A percentile compares a stretch with the other conserved stretches of the same genome.
Conservation (phyloP, 2,329 filamentous ascomycete genomes). For the Fusarium scirpi region DNA sequence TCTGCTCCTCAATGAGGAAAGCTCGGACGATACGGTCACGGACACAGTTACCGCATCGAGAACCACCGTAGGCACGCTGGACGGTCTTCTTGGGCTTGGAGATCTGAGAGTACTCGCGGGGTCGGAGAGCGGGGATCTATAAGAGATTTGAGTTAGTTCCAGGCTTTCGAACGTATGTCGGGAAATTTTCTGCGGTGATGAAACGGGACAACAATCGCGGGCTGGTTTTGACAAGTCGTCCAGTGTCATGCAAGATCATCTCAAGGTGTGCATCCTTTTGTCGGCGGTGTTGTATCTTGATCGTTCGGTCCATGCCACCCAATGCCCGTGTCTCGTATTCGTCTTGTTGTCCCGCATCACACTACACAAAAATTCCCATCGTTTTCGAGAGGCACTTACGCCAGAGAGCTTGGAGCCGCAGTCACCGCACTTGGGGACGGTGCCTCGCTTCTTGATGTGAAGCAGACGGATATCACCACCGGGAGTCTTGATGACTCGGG, state of each 20-base stretch:
- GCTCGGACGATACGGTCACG: constrained; percentile 97
- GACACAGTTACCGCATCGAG: constrained; percentile 98
- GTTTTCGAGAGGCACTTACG: constrained; percentile 73
- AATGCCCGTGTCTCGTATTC: constrained; percentile 15
- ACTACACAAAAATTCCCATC: constrained; percentile 25
- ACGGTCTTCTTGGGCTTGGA: constrained; percentile 99
- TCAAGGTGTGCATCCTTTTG: neutral
- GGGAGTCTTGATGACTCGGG: constrained; percentile 94
- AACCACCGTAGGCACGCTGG: constrained; percentile 97
- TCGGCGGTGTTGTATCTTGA: neutral
- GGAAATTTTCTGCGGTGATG: constrained; percentile 17
- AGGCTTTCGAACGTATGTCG: neutral
- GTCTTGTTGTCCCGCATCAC: constrained; percentile 29
- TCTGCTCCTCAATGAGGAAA: constrained; percentile 99
- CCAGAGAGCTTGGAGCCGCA: constrained; percentile 97
- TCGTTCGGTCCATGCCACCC: constrained; percentile 8
- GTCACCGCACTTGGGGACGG: constrained; percentile 98
- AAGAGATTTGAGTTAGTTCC: constrained; percentile 31
- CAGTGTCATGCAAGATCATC: neutral
- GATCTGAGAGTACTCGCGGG: constrained; percentile 96
- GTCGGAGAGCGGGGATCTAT: constrained; percentile 94
- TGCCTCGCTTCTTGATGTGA: constrained; percentile 99
- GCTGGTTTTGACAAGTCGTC: neutral
- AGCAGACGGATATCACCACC: constrained; percentile 95
- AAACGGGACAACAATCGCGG: constrained; percentile 6